Evolutionary conservation across 2,329 filamentous ascomycete species (phyloP), one percentile per base, ranked within the genome.

Genomic region (Gremmenia infestans): DNA sequence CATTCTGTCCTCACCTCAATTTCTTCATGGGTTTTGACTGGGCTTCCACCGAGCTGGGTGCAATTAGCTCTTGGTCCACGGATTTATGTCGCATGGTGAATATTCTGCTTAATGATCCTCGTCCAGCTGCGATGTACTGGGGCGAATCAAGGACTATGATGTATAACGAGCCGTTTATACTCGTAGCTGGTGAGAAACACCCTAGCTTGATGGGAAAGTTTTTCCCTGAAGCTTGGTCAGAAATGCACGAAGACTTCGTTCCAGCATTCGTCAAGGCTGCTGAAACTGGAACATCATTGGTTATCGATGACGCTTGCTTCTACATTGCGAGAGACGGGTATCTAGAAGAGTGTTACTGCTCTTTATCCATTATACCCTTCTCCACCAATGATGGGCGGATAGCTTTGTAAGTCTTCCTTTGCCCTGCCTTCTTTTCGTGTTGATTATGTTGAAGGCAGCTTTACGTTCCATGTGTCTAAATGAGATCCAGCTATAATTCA

Each of bases 41-140:
- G 76, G 65, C 60, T 7, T 62, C 65, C 5, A 77, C 76, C 0
- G 67, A 70, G 4, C 60, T 78, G 1, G 77, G 76, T 0, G 69
- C 72, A 1, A 72, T 74, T 56, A 56, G 61, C 4, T 62, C 52
- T 32, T 79, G 76, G 76, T 62, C 70, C 1, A 42, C 65, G 0
- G 69, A 73, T 22, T 72, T 78, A 8, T 70, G 73, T 23, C 71
- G 73, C 8, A 63, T 67, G 40, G 66, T 68, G 8, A 69, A 69
- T 52, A 62, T 73, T 23, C 57, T 72, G 7, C 65, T 74, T 60
- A 66, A 63, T n/a, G 72, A 74, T 55, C 69, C 66, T 32, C 62
- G 63, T 12, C 71, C 73, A 12, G 66, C 62, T 5, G 67, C 71
- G 2, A 48, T 74, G 22, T 73, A 71, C 52, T 73, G 70, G 70